These are phyloP conservation scores for Apiospora saccharicola DNA, from an alignment of 2,329 filamentous ascomycete genomes.

Conservation along the genomic window DNA sequence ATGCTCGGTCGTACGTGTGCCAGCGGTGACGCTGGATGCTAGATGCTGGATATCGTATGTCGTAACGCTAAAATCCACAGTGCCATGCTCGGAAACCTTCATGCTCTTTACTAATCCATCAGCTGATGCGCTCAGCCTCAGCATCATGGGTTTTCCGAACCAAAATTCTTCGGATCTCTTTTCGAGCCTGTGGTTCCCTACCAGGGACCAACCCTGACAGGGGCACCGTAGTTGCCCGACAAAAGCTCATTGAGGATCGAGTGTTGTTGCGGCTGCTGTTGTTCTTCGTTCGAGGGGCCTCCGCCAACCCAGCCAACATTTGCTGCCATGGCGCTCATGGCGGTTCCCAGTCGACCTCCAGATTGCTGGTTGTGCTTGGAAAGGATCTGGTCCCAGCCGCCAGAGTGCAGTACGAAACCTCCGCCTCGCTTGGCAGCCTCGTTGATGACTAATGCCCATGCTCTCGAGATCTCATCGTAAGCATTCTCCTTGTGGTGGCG, in stretches of 20 bases:
- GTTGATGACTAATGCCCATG: constrained; percentile 89
- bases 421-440: constrained; percentile 92
- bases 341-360: constrained; percentile 80
- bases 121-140: not conserved
- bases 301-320: constrained; percentile 81
- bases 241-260: constrained; percentile 70
- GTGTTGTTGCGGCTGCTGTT: constrained; percentile 44
- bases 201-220: constrained; percentile 69
- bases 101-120: constrained; percentile 15
- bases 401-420: constrained; percentile 87
- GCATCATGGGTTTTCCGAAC: constrained; percentile 9
- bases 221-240: constrained; percentile 65
- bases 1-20: constrained; percentile 13
- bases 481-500: constrained; percentile 94
- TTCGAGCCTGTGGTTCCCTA: not conserved
- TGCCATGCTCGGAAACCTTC: constrained; percentile 20
- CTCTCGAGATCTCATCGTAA: constrained; percentile 94
- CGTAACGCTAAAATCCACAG: constrained; percentile 20
- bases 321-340: constrained; percentile 77
- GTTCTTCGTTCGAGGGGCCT: constrained; percentile 32
- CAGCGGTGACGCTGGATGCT: constrained; percentile 23
- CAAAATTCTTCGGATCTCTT: not conserved
- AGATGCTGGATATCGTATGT: constrained; percentile 16
- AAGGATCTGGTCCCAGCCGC: constrained; percentile 90
- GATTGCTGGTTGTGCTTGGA: constrained; percentile 88